These are phyloP conservation scores for Magnusiomyces ingens DNA, from an alignment of 1,139 yeast genomes.

Conservation along the genomic window DNA sequence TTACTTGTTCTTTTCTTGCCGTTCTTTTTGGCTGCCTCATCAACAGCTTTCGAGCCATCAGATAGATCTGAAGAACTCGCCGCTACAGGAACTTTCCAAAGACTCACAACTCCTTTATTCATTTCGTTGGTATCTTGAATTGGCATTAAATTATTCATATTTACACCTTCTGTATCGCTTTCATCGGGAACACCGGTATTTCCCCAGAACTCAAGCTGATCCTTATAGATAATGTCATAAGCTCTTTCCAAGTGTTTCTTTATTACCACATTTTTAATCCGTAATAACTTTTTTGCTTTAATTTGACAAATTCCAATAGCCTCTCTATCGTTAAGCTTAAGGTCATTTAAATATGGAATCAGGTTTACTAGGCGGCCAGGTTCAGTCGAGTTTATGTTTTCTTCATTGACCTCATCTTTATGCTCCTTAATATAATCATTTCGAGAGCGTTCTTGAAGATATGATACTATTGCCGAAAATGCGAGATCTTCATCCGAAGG, in stretches of 20 bases:
- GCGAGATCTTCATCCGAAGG: neutral
- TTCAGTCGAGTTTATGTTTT: conserved; percentile 12
- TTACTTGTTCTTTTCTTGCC: conserved; percentile 34
- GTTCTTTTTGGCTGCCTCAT: conserved; percentile 28
- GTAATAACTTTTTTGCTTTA: conserved; percentile 38
- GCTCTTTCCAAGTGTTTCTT: conserved; percentile 56
- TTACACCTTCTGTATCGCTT: conserved; percentile 40
- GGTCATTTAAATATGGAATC: conserved; percentile 19
- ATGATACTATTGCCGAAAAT: neutral
- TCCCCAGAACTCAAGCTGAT: conserved; percentile 36
- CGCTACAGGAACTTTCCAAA: conserved; percentile 46
- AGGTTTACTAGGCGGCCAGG: conserved; percentile 15
- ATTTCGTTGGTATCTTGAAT: conserved; percentile 46
- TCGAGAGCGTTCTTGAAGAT: neutral
- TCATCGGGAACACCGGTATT: conserved; percentile 29
- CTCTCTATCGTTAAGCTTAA: conserved; percentile 3
- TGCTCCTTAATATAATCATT: conserved; percentile 5
- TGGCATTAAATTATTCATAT: conserved; percentile 51
- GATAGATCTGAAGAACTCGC: conserved; percentile 10
- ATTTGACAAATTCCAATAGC: conserved; percentile 5
- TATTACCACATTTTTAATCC: conserved; percentile 56
- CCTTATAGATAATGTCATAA: conserved; percentile 37
- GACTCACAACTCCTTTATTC: conserved; percentile 66
- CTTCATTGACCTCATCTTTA: conserved; percentile 7
- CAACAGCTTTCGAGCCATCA: conserved; percentile 19